Base-by-base conservation (phyloP, 2,329 filamentous ascomycete genomes). In the Lachnellula hyalina region DNA sequence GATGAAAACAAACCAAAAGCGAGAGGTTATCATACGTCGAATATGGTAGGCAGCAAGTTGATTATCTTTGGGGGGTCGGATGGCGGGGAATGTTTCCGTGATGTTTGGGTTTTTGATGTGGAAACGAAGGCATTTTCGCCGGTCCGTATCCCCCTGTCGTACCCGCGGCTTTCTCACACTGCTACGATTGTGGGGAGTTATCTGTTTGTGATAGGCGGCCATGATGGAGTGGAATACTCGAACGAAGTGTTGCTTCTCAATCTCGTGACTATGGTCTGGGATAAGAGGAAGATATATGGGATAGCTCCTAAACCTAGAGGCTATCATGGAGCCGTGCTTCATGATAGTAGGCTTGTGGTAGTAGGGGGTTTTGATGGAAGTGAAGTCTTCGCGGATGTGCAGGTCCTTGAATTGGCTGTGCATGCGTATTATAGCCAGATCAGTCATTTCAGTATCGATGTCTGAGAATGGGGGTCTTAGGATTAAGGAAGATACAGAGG, bases 401-500 rank as follows among this genome's bases (percentile, higher is more conserved):
- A 79, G 75, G 76, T 86, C 5, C 71, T 88, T 52, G 85, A 88
- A 71, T 71, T 88, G 63, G 85, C 83, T 2, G 83, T 87, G 11
- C 84, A 87, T 69, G 81, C 84, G 38, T 88, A 88, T 67, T 88
- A 87, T 65, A 86, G 84, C 58, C 85, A 88, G 70, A 88, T 88
- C 66, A 86, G 83, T 67, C 84, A 87, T 69, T 88, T 87, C 62
- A 83, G 77, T 40, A 87, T 88, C 63, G 83, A 86, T 65, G 82
- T 87, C 56, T 86, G 68, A 49, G 36, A 17, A n/a, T 17, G 15
- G 5, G 12, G 11, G 36, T 28, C 28, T 28, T 28, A 8, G 28
- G 8, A 28, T 21, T 2, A 2, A 21, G 21, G 21, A 21, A 28
- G 28, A 28, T 9, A 28, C 3, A 28, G 28, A 32, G 28, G 4